Evolutionary conservation across 495 filamentous ascomycete species (phyloP).

Genomic region (Trichoderma asperelloides): DNA sequence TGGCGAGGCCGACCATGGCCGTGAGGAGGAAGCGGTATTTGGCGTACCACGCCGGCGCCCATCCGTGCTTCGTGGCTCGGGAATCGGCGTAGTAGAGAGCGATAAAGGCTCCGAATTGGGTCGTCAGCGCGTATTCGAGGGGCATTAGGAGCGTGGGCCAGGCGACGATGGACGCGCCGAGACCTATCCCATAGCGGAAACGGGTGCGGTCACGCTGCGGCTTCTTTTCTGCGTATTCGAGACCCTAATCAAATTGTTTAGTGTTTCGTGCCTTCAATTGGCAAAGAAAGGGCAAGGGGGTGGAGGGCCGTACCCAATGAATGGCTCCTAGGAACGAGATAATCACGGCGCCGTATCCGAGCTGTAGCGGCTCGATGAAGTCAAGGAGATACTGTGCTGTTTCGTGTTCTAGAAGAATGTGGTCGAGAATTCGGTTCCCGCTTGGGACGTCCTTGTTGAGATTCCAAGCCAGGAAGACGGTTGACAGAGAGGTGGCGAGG

Average conservation of each 20-base stretch:
- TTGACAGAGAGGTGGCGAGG: constrained; percentile 74
- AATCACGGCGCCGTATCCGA: constrained; percentile 90
- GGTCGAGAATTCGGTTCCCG: constrained; percentile 43
- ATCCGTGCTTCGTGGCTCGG: constrained; percentile 63
- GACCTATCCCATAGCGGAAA: constrained; percentile 71
- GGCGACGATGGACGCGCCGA: constrained; percentile 73
- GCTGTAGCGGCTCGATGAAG: constrained; percentile 80
- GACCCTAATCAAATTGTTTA: constrained; percentile 29
- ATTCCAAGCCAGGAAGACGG: constrained; percentile 79
- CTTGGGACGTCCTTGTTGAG: constrained; percentile 60
- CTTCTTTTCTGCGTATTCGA: constrained; percentile 52
- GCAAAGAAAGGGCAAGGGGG: not conserved
- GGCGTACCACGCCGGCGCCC: constrained; percentile 86
- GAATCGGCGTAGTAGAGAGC: constrained; percentile 85
- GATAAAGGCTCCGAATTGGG: constrained; percentile 83
- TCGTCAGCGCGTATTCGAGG: constrained; percentile 77
- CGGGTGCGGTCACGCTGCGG: constrained; percentile 24
- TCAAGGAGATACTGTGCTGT: constrained; percentile 67
- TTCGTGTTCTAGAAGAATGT: constrained; percentile 53
- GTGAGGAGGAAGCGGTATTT: constrained; percentile 95
- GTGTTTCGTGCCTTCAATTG: too few relatives aligned
- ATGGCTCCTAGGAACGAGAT: constrained; percentile 94
- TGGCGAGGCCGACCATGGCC: constrained; percentile 79
- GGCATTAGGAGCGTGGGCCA: constrained; percentile 92
- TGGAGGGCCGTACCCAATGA: constrained; percentile 66